Evolutionary conservation across 2,329 filamentous ascomycete species (phyloP), one percentile per base, ranked within the genome.

Genomic region (Tolypocladium paradoxum): DNA sequence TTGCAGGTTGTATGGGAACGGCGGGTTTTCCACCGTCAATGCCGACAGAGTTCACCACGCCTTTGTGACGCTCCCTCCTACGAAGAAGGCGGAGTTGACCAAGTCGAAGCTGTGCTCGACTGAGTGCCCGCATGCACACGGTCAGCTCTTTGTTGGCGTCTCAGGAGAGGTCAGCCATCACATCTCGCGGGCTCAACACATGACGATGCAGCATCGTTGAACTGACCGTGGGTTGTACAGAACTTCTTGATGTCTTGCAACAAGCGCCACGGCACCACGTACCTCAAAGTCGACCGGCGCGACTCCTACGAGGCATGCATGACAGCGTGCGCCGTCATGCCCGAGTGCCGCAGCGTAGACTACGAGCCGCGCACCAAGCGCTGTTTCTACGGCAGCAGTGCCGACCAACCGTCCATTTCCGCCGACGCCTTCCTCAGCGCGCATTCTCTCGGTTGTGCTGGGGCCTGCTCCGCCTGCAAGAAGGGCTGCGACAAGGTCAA

Each of bases 371-470:
- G 52, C 6, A 59, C 57, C 9, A 43, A 54, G 14, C 51, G 53
- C 14, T 59, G 56, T 38, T 57, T 36, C 51, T 54, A 54, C 48
- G 49, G 54, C 43, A 53, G 43, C 48, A 54, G 53, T 51, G 16
- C 38, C 43, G 49, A 59, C 31, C 37, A 50, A 7, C 54, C 56
- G n/a, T 31, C 40, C 53, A 57, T 57, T 31, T 48, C 51, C 18
- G 56, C 56, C 6, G n/a, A 53, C 4, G 57, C 57, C n/a, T 59
- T 59, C 50, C 8, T 55, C 22, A 56, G 54, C 31, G 57, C 56
- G 2, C 57, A 56, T 27, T 59, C 56, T 18, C 53, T 55, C 4
- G 54, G 57, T 16, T 59, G 56, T 29, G 47, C 54, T 9, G 31
- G 31, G 2, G 31, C 31, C 31, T 33, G 11, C 31, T 33, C 31